These are phyloP conservation scores for Alternaria metachromatica DNA, from an alignment of 2,329 filamentous ascomycete genomes.

Conservation along the genomic window DNA sequence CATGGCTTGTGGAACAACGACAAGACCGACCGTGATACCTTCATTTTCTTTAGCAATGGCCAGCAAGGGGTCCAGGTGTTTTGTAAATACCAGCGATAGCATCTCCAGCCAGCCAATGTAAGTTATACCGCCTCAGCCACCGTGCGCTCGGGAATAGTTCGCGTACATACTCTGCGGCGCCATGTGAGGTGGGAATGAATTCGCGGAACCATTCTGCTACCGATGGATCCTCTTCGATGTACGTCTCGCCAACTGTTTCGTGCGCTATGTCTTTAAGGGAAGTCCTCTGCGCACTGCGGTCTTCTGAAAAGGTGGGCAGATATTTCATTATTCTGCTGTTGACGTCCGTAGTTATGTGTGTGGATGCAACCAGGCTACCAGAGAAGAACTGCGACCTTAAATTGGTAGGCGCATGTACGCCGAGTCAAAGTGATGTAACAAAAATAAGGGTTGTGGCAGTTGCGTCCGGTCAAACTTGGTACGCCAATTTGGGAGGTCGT, in stretches of 20 bases:
- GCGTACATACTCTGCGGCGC: constrained; percentile 29
- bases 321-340: constrained; percentile 12
- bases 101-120: constrained; percentile 42
- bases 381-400: background rate
- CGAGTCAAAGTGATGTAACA: background rate
- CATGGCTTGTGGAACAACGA: constrained; percentile 94
- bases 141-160: constrained; percentile 37
- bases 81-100: constrained; percentile 35
- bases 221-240: constrained; percentile 39
- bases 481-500: background rate
- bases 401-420: background rate
- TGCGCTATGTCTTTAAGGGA: constrained; percentile 24
- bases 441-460: background rate
- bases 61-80: background rate
- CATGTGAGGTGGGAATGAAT: constrained; percentile 31
- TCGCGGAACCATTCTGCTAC: constrained; percentile 36
- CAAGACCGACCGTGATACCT: constrained; percentile 69
- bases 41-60: background rate
- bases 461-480: background rate
- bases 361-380: background rate
- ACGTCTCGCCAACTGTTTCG: constrained; percentile 29
- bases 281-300: constrained; percentile 18
- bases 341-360: background rate
- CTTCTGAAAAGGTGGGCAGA: constrained; percentile 20
- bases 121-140: constrained; percentile 39